These are phyloP conservation scores for Zizania palustris DNA, from an alignment of 202 grass and related monocot genomes.

Conservation along the genomic window DNA sequence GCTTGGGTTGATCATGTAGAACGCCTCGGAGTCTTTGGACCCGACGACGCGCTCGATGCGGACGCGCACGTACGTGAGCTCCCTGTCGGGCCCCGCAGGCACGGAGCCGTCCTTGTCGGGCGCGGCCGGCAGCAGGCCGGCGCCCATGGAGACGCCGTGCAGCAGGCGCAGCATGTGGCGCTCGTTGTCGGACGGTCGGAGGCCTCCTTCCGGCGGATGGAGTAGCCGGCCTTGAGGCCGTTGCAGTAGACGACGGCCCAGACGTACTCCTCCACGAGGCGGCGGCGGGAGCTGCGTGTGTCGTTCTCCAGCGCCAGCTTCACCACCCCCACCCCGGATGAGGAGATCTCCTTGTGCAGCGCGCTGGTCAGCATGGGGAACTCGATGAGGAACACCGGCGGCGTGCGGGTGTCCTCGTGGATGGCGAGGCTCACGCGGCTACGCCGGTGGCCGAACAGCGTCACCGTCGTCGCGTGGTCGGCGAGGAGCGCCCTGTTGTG, in stretches of 20 bases:
- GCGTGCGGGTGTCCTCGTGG: constrained; percentile 89
- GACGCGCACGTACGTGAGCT: constrained; percentile 88
- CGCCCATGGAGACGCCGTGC: constrained; percentile 91
- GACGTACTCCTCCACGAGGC: constrained; percentile 86
- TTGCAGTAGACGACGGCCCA: constrained; percentile 98
- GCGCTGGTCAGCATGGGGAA: constrained; percentile 80
- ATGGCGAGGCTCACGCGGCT: constrained; percentile 82
- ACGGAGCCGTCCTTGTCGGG: constrained; percentile 53
- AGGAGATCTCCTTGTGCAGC: constrained; percentile 88
- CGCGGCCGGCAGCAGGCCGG: constrained; percentile 79
- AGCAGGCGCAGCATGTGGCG: constrained; percentile 79
- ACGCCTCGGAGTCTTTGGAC: constrained; percentile 92
- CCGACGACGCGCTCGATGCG: constrained; percentile 94
- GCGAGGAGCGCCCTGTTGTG: constrained; percentile 74
- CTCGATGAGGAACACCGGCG: constrained; percentile 90
- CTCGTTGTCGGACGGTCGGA: constrained; percentile 87
- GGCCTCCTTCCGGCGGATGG: constrained; percentile 82
- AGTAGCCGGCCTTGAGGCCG: constrained; percentile 83
- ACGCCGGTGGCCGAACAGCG: constrained; percentile 77
- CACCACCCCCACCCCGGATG: constrained; percentile 63
- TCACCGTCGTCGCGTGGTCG: constrained; percentile 81
- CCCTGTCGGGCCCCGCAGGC: constrained; percentile 62
- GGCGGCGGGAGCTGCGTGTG: constrained; percentile 68
- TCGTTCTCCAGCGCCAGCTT: constrained; percentile 97
- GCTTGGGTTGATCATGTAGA: constrained; percentile 97